Evolutionary conservation across 129 eudicot species (phyloP).

Genomic region (Logfia minima): DNA sequence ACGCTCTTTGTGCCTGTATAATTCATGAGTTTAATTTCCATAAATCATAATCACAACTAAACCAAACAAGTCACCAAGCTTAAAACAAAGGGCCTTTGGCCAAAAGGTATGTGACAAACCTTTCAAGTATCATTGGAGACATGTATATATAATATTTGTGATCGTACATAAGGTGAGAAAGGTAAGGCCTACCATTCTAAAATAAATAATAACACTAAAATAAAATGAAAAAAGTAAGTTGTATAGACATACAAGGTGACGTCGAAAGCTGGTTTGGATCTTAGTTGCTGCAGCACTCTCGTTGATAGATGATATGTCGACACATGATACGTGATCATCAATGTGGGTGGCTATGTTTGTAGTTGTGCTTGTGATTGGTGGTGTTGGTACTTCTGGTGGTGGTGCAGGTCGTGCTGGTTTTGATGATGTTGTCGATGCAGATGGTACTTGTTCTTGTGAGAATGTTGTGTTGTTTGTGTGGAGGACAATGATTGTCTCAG

Average conservation of each 20-base stretch:
- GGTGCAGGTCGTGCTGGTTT: neutral
- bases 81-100: no score
- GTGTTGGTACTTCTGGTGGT: neutral
- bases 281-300: constrained; percentile 53
- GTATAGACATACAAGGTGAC: constrained; percentile 56
- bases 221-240: neutral
- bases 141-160: no score
- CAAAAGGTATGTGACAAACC: no score
- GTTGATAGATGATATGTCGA: constrained; percentile 18
- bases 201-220: neutral
- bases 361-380: neutral
- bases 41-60: neutral
- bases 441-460: constrained; percentile 33
- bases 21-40: neutral
- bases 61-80: neutral
- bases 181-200: no score
- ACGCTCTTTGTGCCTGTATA: constrained; percentile 63
- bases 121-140: no score
- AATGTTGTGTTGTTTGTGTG: constrained; percentile 48
- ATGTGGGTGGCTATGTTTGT: neutral
- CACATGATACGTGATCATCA: constrained; percentile 7
- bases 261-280: constrained; percentile 69
- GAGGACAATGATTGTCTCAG: constrained; percentile 40
- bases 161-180: no score
- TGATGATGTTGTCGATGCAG: neutral